These are phyloP conservation scores for Nicotiana sylvestris DNA, from an alignment of 257 asterid species.

Conservation along the genomic window DNA sequence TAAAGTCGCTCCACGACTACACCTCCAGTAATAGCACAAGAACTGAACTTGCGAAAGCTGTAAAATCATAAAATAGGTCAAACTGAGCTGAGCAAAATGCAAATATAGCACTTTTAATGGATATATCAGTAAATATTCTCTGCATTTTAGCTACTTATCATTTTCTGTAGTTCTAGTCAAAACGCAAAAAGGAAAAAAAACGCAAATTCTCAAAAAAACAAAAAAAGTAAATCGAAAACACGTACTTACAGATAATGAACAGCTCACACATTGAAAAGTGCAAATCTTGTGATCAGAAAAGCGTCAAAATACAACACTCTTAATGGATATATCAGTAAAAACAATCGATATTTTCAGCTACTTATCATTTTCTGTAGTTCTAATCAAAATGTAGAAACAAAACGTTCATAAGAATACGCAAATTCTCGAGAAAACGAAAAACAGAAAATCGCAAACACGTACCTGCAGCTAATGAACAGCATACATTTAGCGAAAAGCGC, in stretches of 20 bases:
- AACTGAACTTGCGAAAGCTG: not conserved
- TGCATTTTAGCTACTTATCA: too few species aligned
- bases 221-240: too few species aligned
- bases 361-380: not conserved
- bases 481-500: too few species aligned
- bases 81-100: not conserved
- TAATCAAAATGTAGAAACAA: not conserved
- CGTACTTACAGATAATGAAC: too few species aligned
- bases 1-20: not conserved
- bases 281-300: too few species aligned
- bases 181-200: too few species aligned
- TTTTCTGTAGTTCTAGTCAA: too few species aligned
- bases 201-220: too few species aligned
- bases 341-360: not conserved
- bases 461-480: not conserved
- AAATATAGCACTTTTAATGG: too few species aligned
- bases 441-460: not conserved
- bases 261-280: too few species aligned
- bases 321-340: not conserved
- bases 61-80: not conserved
- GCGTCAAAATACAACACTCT: not conserved
- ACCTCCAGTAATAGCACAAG: not conserved
- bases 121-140: too few species aligned
- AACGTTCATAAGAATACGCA: too few species aligned
- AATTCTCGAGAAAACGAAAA: not conserved